These are phyloP conservation scores for Beta lomatogona DNA, from an alignment of 179 eudicot genomes.

Conservation along the genomic window DNA sequence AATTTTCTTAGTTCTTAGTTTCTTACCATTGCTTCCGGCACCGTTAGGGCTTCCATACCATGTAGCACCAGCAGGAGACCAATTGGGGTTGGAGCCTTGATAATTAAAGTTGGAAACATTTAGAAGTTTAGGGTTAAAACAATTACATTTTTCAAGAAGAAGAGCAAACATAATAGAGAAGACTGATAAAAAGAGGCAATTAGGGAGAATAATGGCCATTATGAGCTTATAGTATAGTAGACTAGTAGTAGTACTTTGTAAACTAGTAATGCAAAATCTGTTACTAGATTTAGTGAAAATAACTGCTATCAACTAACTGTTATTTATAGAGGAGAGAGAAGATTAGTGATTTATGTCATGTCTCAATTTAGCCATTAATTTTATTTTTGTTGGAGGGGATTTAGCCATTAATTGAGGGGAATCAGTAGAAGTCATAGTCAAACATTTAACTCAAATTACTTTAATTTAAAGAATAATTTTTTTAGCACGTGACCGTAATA, in stretches of 20 bases:
- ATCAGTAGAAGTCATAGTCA: slow-evolving; percentile 25
- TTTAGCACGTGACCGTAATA: not conserved
- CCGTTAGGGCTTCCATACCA: slow-evolving; percentile 72
- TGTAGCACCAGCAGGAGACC: slow-evolving; percentile 56
- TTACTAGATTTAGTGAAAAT: slow-evolving; percentile 9
- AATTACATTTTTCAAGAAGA: slow-evolving; percentile 8
- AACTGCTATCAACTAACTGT: not conserved
- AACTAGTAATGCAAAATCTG: not conserved
- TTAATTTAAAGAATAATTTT: not conserved
- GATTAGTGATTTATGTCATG: not conserved
- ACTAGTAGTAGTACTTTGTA: not conserved
- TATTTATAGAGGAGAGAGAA: slow-evolving; percentile 14
- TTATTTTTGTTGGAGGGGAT: not conserved
- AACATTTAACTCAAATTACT: not conserved
- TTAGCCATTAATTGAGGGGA: slow-evolving; percentile 1
- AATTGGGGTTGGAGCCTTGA: not conserved
- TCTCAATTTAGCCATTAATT: slow-evolving; percentile 6
- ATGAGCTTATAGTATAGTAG: not conserved
- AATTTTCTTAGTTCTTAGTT: too few relatives aligned
- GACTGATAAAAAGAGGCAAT: not conserved
- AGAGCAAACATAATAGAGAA: slow-evolving; percentile 9
- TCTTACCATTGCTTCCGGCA: slow-evolving; percentile 58
- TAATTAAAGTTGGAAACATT: slow-evolving; percentile 18
- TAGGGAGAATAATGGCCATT: not conserved
- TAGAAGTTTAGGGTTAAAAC: slow-evolving; percentile 29